A percentile compares a stretch with the other conserved stretches of the same genome.
Conservation (phyloP, 352 stramenopile genomes). For the Detonula confervacea region DNA sequence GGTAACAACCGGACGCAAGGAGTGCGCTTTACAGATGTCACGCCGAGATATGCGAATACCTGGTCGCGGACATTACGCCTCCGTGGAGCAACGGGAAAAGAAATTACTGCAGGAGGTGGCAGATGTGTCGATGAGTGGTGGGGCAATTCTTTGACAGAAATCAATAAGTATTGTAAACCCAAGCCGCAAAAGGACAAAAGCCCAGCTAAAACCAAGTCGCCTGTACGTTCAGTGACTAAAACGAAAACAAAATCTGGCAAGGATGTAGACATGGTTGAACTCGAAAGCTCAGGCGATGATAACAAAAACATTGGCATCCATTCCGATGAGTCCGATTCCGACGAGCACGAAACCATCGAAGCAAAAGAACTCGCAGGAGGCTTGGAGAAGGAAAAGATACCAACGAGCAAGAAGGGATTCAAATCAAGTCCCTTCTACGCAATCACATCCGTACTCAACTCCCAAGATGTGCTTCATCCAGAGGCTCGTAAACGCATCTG, state of each 20-base stretch:
- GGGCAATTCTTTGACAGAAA: conserved; percentile 17
- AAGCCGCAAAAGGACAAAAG: not conserved
- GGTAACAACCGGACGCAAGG: not conserved
- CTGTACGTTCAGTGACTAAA: conserved; percentile 28
- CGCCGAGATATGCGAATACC: conserved; percentile 69
- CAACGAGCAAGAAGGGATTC: conserved; percentile 74
- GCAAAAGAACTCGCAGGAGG: conserved; percentile 46
- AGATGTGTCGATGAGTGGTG: conserved; percentile 56
- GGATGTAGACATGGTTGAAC: conserved; percentile 49
- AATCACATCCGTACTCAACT: conserved; percentile 71
- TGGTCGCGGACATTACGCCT: conserved; percentile 65
- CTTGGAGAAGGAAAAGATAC: conserved; percentile 64
- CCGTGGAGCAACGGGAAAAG: conserved; percentile 52
- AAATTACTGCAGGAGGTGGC: conserved; percentile 42
- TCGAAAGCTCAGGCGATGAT: conserved; percentile 48
- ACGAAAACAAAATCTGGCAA: conserved; percentile 14
- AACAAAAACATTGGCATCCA: conserved; percentile 15
- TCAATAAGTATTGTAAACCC: conserved; percentile 15
- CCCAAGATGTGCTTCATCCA: conserved; percentile 73
- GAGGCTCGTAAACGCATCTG: conserved; percentile 70
- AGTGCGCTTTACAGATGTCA: conserved; percentile 76
- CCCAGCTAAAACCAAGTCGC: conserved; percentile 3
- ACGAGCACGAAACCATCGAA: conserved; percentile 53
- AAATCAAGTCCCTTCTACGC: conserved; percentile 75
- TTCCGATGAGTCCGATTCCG: conserved; percentile 24